Evolutionary conservation across 768 basidiomycete species (phyloP), one percentile per base, ranked within the genome.

Genomic region (Mycena haematopus): DNA sequence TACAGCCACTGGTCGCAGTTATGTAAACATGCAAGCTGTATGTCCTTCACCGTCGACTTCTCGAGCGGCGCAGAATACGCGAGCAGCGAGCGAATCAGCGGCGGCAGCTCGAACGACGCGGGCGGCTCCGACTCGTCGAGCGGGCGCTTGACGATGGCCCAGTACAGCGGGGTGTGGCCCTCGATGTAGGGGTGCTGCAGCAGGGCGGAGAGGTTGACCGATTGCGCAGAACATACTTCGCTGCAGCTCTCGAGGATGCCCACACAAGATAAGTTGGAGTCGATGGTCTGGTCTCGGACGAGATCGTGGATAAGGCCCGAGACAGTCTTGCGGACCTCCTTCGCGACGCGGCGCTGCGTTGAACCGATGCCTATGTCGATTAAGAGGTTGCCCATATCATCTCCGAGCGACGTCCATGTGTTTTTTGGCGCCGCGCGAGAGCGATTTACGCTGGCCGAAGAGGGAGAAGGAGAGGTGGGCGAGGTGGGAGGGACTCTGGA

Each of bases 121-220:
- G 40, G 40, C 4, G 63, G 58, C 21, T 33, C 60, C 6, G 53
- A 13, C n/a, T 52, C 19, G 29, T 64, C 67, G 33, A 64, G 3
- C 2, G 77, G 75, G 1, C 72, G 78, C 53, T 82, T 83, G 22
- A 86, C 62, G 62, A 86, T 78, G 0, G 77, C 80, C 85, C 85
- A 86, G 68, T 85, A 86, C 2, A 86, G 59, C 10, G 82, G 79
- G 0, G 79, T 78, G 65, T 79, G 84, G 3, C 73, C 75, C 62
- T 85, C 84, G 46, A 85, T 78, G 45, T 71, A 78, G 3, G 67
- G 74, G 24, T 84, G 79, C 60, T 83, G 84, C 13, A 86, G 71
- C 11, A 86, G 63, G 0, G 70, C 33, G 0, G 81, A 71, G 49
- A 86, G 72, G 33, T 76, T 73, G 15, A 86, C 66, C 13, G 68